Conservation (phyloP, 2,329 filamentous ascomycete genomes). For the Microdochium bolleyi region DNA sequence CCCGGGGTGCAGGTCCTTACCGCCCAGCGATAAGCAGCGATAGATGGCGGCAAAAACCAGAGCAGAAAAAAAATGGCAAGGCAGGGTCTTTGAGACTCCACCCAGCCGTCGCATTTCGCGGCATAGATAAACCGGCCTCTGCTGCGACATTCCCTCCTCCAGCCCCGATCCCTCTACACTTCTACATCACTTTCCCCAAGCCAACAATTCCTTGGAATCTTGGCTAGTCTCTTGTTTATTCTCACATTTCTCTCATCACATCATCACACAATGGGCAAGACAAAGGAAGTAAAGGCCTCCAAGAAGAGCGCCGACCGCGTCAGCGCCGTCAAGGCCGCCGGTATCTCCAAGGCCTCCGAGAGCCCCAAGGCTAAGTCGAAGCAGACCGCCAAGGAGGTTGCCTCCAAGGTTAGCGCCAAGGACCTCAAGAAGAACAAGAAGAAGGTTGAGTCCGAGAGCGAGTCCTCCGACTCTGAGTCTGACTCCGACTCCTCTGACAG, state of each 20-base stretch:
- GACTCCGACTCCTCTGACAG: slow-evolving; percentile 12
- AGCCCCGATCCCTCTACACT: slow-evolving; percentile 3
- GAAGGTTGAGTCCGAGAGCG: slow-evolving; percentile 28
- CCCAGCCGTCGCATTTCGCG: not conserved
- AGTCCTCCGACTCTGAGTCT: slow-evolving; percentile 20
- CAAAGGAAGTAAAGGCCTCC: slow-evolving; percentile 48
- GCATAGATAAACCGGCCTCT: not conserved
- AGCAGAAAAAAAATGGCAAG: not conserved
- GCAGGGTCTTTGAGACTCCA: not conserved
- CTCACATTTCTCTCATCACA: slow-evolving; percentile 9
- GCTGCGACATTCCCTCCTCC: not conserved
- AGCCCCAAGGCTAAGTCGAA: slow-evolving; percentile 60
- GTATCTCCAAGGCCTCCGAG: slow-evolving; percentile 60
- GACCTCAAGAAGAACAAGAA: slow-evolving; percentile 26
- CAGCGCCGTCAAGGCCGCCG: slow-evolving; percentile 54
- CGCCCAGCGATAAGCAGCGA: not conserved
- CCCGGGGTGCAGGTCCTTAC: not conserved
- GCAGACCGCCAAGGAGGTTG: slow-evolving; percentile 53
- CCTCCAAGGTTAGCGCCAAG: slow-evolving; percentile 33
- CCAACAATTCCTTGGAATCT: not conserved
- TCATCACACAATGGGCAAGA: slow-evolving; percentile 49
- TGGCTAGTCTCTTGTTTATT: slow-evolving; percentile 3
- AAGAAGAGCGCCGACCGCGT: slow-evolving; percentile 47
- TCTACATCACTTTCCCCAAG: slow-evolving; percentile 1
- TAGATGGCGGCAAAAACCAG: not conserved